phyloP scores from a whole-genome alignment of 805 yeast species.

The Nematodospora valgi region DNA sequence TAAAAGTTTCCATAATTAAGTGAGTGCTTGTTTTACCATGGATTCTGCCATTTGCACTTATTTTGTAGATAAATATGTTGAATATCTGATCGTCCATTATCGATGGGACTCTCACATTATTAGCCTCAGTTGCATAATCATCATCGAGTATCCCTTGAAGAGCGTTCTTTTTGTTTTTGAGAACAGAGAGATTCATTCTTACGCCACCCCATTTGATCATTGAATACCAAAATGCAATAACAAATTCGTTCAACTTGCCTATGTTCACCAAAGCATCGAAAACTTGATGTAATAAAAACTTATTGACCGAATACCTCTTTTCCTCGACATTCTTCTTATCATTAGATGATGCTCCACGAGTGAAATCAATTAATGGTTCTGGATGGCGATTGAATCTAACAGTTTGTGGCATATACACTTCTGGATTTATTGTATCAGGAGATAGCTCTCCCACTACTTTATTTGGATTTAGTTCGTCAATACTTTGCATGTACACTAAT shows the following conservation, averaged over 20 bases:
- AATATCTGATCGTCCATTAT: conserved; percentile 26
- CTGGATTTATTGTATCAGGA: conserved; percentile 4
- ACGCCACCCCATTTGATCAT: conserved; percentile 29
- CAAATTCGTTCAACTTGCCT: conserved; percentile 29
- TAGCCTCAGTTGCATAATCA: conserved; percentile 9
- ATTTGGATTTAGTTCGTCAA: conserved; percentile 22
- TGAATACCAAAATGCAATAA: conserved; percentile 29
- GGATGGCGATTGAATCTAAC: not conserved
- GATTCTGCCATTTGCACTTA: conserved; percentile 21
- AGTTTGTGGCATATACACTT: conserved; percentile 1
- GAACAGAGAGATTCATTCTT: conserved; percentile 1
- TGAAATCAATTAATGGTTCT: conserved; percentile 29
- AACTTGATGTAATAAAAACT: conserved; percentile 26
- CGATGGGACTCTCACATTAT: not conserved
- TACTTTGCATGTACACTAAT: not conserved
- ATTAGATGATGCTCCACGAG: conserved; percentile 18
- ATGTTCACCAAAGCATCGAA: conserved; percentile 29
- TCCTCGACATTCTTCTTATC: conserved; percentile 4
- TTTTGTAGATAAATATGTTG: conserved; percentile 32
- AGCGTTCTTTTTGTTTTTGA: not conserved
- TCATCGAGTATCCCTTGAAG: conserved; percentile 2
- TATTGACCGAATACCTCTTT: conserved; percentile 22
- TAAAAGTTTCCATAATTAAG: conserved; percentile 25
- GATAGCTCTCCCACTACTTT: conserved; percentile 20
- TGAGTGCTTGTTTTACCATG: conserved; percentile 17